These are phyloP conservation scores for Thelephora terrestris DNA, from an alignment of 1,284 basidiomycete genomes.

Conservation along the genomic window DNA sequence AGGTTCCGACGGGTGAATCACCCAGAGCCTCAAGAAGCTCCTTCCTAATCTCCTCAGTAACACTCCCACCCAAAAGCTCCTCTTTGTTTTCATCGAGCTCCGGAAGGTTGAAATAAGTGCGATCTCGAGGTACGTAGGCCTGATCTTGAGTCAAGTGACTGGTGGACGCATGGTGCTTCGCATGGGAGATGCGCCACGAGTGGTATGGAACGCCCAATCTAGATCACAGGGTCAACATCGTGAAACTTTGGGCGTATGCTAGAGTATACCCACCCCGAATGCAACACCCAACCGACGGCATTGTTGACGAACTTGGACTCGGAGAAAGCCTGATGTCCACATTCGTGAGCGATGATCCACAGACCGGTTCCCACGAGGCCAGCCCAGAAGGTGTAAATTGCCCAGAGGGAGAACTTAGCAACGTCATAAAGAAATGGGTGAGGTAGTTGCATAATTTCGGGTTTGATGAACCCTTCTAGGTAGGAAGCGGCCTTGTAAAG, in stretches of 20 bases:
- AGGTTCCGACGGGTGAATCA: conserved; percentile 84
- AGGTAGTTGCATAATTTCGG: conserved; percentile 47
- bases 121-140: conserved; percentile 90
- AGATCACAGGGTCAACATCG: conserved; percentile 4
- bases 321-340: conserved; percentile 97
- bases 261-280: conserved; percentile 61
- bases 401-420: conserved; percentile 68
- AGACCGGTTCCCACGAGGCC: conserved; percentile 89
- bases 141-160: conserved; percentile 94
- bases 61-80: conserved; percentile 57
- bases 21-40: conserved; percentile 85
- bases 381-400: conserved; percentile 71
- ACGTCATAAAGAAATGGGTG: conserved; percentile 54
- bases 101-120: conserved; percentile 61
- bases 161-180: conserved; percentile 93
- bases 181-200: conserved; percentile 96
- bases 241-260: conserved; percentile 9
- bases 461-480: conserved; percentile 57
- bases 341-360: conserved; percentile 90
- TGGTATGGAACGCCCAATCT: conserved; percentile 95
- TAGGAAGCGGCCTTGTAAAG: conserved; percentile 65
- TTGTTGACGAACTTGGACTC: conserved; percentile 93
- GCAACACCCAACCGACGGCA: conserved; percentile 87
- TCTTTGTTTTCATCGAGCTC: conserved; percentile 58
- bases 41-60: conserved; percentile 62